Evolutionary conservation across 805 yeast genomes (phyloP).

Genomic region (Hanseniaspora singularis): DNA sequence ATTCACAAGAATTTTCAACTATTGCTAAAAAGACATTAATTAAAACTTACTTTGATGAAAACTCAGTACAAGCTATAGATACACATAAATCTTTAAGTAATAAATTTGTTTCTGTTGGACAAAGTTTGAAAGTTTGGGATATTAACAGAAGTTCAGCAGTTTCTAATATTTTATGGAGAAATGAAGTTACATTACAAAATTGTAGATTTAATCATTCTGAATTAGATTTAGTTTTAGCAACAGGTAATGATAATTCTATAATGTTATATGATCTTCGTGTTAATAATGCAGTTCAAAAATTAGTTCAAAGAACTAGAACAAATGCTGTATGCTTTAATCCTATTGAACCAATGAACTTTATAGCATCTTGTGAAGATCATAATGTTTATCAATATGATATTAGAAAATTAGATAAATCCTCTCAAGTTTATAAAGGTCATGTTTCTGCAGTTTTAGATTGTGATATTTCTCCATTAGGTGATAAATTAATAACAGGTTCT

Average conservation of each 20-base stretch:
- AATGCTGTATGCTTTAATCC: slow-evolving; percentile 94
- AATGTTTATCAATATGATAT: slow-evolving; percentile 91
- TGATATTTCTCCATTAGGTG: slow-evolving; percentile 94
- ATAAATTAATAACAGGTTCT: slow-evolving; percentile 87
- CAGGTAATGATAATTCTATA: slow-evolving; percentile 82
- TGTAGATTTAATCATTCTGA: slow-evolving; percentile 86
- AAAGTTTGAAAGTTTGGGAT: slow-evolving; percentile 87
- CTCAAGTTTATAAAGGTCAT: slow-evolving; percentile 85
- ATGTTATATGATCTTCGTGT: slow-evolving; percentile 86
- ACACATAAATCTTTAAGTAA: slow-evolving; percentile 60
- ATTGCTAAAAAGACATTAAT: too few relatives aligned
- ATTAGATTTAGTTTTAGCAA: slow-evolving; percentile 74
- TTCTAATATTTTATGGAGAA: slow-evolving; percentile 85
- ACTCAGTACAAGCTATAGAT: slow-evolving; percentile 74
- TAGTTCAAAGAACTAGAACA: slow-evolving; percentile 68
- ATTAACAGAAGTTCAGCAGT: slow-evolving; percentile 63
- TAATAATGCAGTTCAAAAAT: slow-evolving; percentile 81
- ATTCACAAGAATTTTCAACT: too few relatives aligned
- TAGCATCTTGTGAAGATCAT: slow-evolving; percentile 87
- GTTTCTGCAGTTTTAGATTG: slow-evolving; percentile 91
- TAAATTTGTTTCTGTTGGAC: slow-evolving; percentile 85
- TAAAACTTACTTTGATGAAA: slow-evolving; percentile 73
- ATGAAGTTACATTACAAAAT: slow-evolving; percentile 70
- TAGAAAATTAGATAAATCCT: slow-evolving; percentile 74
- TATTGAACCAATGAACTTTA: slow-evolving; percentile 90